phyloP scores from a whole-genome alignment of 306 rosid genomes.

The Quercus bicolor region DNA sequence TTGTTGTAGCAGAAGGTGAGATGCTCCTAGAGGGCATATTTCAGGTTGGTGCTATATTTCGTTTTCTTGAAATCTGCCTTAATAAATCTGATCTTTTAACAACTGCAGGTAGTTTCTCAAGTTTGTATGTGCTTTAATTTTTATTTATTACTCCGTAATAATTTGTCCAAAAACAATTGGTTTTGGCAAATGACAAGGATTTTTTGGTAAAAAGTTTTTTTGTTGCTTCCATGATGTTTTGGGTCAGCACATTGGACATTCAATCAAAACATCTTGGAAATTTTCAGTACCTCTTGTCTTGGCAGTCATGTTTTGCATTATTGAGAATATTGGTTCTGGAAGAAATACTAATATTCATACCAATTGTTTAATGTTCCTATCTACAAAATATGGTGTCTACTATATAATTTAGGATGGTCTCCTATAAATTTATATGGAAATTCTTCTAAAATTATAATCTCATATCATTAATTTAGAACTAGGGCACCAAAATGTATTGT shows the following conservation, averaged over 20 bases:
- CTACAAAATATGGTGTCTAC: background rate
- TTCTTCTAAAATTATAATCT: background rate
- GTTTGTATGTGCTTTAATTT: conserved; percentile 3
- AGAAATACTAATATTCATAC: background rate
- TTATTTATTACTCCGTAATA: background rate
- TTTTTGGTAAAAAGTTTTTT: background rate
- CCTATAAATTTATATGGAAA: background rate
- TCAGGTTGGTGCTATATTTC: conserved; percentile 50
- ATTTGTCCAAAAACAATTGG: background rate
- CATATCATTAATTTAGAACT: background rate
- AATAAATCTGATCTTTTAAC: background rate
- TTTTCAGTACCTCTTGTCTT: background rate
- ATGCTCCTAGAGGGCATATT: conserved; percentile 79
- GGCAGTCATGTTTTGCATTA: background rate
- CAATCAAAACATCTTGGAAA: background rate
- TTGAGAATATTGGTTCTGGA: background rate
- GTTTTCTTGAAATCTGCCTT: conserved; percentile 1
- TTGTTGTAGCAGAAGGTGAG: conserved; percentile 93
- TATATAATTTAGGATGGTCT: background rate
- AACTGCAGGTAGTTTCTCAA: background rate
- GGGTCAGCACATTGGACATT: background rate
- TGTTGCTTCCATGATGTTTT: conserved; percentile 5
- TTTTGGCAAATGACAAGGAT: background rate
- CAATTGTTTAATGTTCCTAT: background rate
- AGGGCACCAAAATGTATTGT: background rate